These are phyloP conservation scores for Fusarium subtropicale DNA, from an alignment of 2,329 filamentous ascomycete genomes.

Conservation along the genomic window DNA sequence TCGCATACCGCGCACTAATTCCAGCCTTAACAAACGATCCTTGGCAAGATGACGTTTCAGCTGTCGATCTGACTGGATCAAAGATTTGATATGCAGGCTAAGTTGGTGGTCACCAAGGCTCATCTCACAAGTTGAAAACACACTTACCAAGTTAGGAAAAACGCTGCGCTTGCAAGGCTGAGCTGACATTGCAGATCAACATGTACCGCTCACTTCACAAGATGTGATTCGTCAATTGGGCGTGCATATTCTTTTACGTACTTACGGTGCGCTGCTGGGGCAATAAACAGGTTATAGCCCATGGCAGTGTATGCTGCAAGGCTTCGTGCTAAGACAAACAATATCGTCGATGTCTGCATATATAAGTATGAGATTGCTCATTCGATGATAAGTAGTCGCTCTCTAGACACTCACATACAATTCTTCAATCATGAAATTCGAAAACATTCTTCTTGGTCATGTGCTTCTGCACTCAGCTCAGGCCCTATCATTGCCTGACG, in stretches of 20 bases:
- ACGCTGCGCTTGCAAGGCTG: neutral
- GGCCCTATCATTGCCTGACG: slow-evolving; percentile 4
- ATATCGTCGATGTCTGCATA: neutral
- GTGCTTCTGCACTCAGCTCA: neutral
- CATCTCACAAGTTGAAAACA: neutral
- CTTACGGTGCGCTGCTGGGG: too few species aligned
- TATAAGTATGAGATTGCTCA: neutral
- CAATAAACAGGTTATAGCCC: neutral
- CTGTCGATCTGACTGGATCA: neutral
- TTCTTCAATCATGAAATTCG: slow-evolving; percentile 6
- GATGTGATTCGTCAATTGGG: neutral
- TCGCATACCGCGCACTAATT: neutral
- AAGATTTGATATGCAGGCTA: neutral
- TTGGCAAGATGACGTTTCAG: neutral
- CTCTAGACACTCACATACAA: rapidly evolving
- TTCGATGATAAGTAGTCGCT: rapidly evolving
- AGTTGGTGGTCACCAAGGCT: neutral
- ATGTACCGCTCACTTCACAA: neutral
- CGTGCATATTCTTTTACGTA: neutral
- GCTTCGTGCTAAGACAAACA: neutral
- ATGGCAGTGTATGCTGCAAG: neutral
- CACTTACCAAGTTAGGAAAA: neutral
- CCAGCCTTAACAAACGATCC: neutral
- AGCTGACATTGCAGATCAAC: neutral
- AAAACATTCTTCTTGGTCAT: neutral